phyloP scores from a whole-genome alignment of 257 asterid species.

The Capsicum baccatum region DNA sequence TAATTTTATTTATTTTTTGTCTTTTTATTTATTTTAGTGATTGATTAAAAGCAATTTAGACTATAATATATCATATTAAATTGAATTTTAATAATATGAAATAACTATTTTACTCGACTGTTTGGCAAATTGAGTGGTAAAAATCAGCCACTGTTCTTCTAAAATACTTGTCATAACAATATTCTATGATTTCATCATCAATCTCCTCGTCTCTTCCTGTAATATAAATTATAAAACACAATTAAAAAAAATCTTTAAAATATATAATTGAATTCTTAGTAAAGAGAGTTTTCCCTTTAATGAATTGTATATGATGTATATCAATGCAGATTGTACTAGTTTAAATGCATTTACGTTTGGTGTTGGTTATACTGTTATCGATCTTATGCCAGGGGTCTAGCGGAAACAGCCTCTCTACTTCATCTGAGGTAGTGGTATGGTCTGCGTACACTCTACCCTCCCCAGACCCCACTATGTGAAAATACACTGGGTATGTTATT shows the following conservation, averaged over 20 bases:
- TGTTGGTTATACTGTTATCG: no score
- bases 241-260: neutral
- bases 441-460: no score
- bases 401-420: no score
- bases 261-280: neutral
- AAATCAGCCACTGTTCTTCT: constrained; percentile 47
- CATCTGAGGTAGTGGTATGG: no score
- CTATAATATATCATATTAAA: neutral
- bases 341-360: no score
- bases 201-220: constrained; percentile 59
- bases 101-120: constrained; percentile 58
- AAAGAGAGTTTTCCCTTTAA: neutral
- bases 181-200: constrained; percentile 41
- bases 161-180: constrained; percentile 58
- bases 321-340: no score
- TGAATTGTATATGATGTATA: no score
- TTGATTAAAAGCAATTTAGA: neutral
- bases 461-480: no score
- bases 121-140: constrained; percentile 67
- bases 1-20: neutral
- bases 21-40: neutral
- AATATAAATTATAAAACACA: neutral
- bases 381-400: no score
- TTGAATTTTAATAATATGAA: neutral
- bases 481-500: no score